phyloP scores from a whole-genome alignment of 164 flowering plant species.

The Houttuynia cordata region DNA sequence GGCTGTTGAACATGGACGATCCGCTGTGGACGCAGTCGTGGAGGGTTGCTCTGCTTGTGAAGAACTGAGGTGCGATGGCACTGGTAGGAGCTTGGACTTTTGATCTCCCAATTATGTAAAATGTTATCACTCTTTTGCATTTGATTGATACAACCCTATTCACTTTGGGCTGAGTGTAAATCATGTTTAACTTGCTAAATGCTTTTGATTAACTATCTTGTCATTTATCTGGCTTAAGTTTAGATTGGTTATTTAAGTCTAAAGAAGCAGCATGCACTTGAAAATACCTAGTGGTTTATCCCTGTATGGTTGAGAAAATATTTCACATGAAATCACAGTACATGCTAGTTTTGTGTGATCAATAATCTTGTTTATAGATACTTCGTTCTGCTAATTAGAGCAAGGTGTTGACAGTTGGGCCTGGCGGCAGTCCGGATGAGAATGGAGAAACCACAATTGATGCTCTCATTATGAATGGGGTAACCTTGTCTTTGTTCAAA shows the following conservation, averaged over 20 bases:
- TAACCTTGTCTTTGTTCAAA: slow-evolving; percentile 14
- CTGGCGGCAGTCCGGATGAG: slow-evolving; percentile 99
- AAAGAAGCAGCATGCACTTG: neutral
- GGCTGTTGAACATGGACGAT: slow-evolving; percentile 45
- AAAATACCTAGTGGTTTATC: neutral
- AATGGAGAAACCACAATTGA: slow-evolving; percentile 94
- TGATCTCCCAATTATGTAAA: neutral
- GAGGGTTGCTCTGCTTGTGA: slow-evolving; percentile 98
- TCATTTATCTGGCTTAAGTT: too few relatives aligned
- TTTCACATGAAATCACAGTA: neutral
- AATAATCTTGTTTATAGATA: neutral
- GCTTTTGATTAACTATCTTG: neutral
- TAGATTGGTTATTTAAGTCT: too few relatives aligned
- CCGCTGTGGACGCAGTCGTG: slow-evolving; percentile 78
- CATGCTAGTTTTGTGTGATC: neutral
- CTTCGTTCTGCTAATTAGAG: neutral
- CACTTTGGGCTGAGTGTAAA: too few relatives aligned
- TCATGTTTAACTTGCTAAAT: neutral
- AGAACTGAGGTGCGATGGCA: slow-evolving; percentile 85
- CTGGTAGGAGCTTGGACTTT: slow-evolving; percentile 37
- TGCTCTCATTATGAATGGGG: slow-evolving; percentile 97
- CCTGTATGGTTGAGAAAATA: neutral
- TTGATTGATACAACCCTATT: neutral
- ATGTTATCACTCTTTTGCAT: neutral
- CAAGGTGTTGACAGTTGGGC: slow-evolving; percentile 57